These are phyloP conservation scores for Fusarium coffeatum DNA, from an alignment of 2,329 filamentous ascomycete genomes.

Conservation along the genomic window DNA sequence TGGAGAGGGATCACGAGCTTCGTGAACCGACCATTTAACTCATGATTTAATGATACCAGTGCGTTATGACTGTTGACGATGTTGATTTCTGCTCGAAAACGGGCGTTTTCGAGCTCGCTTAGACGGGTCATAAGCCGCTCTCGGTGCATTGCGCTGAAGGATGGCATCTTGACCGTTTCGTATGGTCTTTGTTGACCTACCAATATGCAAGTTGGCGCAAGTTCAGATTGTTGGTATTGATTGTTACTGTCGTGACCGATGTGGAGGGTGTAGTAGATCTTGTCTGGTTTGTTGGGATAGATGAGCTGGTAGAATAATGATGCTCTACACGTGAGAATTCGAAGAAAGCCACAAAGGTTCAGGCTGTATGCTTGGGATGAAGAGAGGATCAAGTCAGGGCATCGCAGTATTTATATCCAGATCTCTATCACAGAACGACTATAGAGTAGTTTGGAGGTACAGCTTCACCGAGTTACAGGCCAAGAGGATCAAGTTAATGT, in stretches of 20 bases:
- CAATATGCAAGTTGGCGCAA: no score
- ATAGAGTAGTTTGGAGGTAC: not conserved
- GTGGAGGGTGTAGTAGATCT: no score
- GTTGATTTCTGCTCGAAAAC: not conserved
- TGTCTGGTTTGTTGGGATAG: not conserved
- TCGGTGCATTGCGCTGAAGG: no score
- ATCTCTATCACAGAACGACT: not conserved
- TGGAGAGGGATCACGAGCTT: not conserved
- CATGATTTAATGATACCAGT: not conserved
- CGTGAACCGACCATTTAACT: not conserved
- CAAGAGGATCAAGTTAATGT: not conserved
- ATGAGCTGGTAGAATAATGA: not conserved
- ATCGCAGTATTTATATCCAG: not conserved
- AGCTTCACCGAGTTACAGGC: not conserved
- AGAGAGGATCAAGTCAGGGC: no score
- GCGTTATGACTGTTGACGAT: not conserved
- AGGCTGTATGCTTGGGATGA: not conserved
- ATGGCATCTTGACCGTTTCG: not conserved
- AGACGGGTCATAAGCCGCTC: not conserved
- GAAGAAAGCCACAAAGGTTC: not conserved
- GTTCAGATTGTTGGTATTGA: not conserved
- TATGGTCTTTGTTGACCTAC: no score
- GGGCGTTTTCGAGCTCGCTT: not conserved
- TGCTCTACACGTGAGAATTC: not conserved
- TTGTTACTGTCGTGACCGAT: not conserved